Evolutionary conservation across 2,329 filamentous ascomycete genomes (phyloP).

Genomic region (Fusarium sp.): DNA sequence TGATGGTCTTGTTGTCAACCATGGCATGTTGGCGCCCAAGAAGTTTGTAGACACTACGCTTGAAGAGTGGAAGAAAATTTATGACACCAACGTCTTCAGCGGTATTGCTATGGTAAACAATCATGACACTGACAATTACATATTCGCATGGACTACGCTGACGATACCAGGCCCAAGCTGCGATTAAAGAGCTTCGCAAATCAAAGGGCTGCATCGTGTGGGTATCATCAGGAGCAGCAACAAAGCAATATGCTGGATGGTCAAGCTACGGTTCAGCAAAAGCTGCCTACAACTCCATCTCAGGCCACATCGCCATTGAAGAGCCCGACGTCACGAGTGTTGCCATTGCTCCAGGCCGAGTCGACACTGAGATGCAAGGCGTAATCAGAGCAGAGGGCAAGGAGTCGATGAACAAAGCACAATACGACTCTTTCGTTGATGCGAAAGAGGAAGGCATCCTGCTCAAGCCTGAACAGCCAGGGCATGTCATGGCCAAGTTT

Average conservation of each 20-base stretch:
- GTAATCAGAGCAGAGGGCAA: conserved; percentile 75
- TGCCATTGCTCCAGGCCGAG: conserved; percentile 80
- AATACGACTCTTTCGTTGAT: conserved; percentile 76
- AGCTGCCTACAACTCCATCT: conserved; percentile 84
- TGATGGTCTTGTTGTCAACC: conserved; percentile 89
- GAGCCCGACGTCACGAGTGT: conserved; percentile 81
- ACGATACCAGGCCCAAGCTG: conserved; percentile 73
- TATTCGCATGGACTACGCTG: conserved; percentile 1
- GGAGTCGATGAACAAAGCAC: conserved; percentile 63
- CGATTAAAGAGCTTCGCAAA: conserved; percentile 75
- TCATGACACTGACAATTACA: not conserved
- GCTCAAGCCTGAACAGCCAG: conserved; percentile 85
- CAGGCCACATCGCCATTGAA: conserved; percentile 78
- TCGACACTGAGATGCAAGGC: conserved; percentile 93
- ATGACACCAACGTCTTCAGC: conserved; percentile 90
- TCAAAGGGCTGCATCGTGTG: conserved; percentile 80
- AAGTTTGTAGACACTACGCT: conserved; percentile 75
- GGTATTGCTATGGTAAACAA: conserved; percentile 77
- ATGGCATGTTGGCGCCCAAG: conserved; percentile 84
- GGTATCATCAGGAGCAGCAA: conserved; percentile 82
- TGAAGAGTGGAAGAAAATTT: conserved; percentile 80
- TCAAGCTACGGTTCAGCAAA: conserved; percentile 86
- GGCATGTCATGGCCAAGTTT: conserved; percentile 85
- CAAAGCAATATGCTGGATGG: conserved; percentile 77
- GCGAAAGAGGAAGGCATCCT: conserved; percentile 78